Percentiles rank a stretch among this genome's conserved stretches.
These are phyloP conservation scores for Trichoderma aggressivum DNA, from an alignment of 2,329 filamentous ascomycete genomes.

Conservation along the genomic window DNA sequence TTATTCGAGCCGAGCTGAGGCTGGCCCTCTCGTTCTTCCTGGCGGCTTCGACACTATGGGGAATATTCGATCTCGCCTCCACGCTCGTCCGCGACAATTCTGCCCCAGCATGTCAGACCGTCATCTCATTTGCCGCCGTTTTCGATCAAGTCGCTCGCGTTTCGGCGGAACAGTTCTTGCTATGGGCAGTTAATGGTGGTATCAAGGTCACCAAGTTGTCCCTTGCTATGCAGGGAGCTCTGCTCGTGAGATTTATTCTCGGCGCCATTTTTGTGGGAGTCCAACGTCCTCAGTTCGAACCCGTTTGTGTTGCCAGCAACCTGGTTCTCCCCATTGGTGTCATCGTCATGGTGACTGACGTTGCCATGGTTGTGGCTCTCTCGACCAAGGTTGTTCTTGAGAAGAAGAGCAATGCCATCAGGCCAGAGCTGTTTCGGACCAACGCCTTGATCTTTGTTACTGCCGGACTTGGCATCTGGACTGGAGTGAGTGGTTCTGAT, in stretches of 20 bases:
- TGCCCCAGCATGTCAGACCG: slow-evolving; percentile 47
- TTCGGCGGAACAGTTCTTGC: slow-evolving; percentile 51
- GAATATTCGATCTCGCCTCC: slow-evolving; percentile 48
- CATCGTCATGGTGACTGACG: slow-evolving; percentile 44
- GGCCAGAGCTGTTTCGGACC: slow-evolving; percentile 29
- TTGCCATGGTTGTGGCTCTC: slow-evolving; percentile 42
- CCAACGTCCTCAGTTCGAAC: slow-evolving; percentile 49
- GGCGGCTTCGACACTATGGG: slow-evolving; percentile 51
- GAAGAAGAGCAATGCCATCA: slow-evolving; percentile 31
- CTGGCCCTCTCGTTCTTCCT: slow-evolving; percentile 60
- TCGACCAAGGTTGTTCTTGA: slow-evolving; percentile 41
- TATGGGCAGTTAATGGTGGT: slow-evolving; percentile 47
- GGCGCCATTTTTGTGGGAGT: slow-evolving; percentile 55
- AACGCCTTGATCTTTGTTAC: slow-evolving; percentile 43
- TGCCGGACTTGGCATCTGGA: slow-evolving; percentile 50
- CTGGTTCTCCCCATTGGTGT: slow-evolving; percentile 45
- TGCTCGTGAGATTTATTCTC: slow-evolving; percentile 49
- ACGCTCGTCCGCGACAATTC: slow-evolving; percentile 45
- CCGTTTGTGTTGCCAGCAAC: slow-evolving; percentile 50
- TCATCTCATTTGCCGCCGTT: slow-evolving; percentile 48
- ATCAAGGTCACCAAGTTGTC: slow-evolving; percentile 36
- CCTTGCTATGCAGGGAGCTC: slow-evolving; percentile 44
- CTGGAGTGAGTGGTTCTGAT: slow-evolving; percentile 42
- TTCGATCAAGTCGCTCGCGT: slow-evolving; percentile 58
- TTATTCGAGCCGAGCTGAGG: slow-evolving; percentile 58